Conservation (phyloP, 495 filamentous ascomycete genomes). For the Aspergillus indologenus region DNA sequence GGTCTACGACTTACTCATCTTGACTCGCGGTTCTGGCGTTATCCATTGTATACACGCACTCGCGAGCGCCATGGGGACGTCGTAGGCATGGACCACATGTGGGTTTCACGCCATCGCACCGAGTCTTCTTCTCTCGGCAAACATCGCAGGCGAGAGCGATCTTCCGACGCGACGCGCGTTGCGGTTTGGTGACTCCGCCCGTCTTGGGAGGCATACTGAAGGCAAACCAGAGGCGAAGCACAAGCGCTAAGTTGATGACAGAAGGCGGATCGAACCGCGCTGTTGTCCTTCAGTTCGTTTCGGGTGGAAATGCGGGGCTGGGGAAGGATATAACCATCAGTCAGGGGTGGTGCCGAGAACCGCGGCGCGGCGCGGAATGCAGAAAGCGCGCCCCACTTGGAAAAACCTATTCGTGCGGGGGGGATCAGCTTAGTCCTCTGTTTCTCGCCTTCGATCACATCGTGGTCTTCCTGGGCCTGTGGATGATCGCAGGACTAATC, state of each 20-base stretch:
- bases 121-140: conserved; percentile 40
- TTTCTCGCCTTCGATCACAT: too few species aligned
- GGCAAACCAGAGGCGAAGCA: not conserved
- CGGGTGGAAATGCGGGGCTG: too few species aligned
- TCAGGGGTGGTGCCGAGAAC: too few species aligned
- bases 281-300: too few species aligned
- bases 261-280: too few species aligned
- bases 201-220: not conserved
- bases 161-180: conserved; percentile 24
- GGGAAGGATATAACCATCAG: too few species aligned
- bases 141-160: conserved; percentile 37
- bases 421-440: too few species aligned
- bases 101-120: conserved; percentile 44
- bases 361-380: too few species aligned
- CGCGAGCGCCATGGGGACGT: conserved; percentile 31
- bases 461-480: too few species aligned
- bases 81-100: conserved; percentile 42
- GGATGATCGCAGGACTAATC: too few species aligned
- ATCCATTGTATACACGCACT: conserved; percentile 38
- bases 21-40: conserved; percentile 38
- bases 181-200: not conserved
- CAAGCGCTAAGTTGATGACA: not conserved
- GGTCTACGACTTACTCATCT: conserved; percentile 33
- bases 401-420: too few species aligned
- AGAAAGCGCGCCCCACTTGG: too few species aligned